Base-by-base conservation (phyloP, 495 filamentous ascomycete species). In the Aspergillus coremiiformis region DNA sequence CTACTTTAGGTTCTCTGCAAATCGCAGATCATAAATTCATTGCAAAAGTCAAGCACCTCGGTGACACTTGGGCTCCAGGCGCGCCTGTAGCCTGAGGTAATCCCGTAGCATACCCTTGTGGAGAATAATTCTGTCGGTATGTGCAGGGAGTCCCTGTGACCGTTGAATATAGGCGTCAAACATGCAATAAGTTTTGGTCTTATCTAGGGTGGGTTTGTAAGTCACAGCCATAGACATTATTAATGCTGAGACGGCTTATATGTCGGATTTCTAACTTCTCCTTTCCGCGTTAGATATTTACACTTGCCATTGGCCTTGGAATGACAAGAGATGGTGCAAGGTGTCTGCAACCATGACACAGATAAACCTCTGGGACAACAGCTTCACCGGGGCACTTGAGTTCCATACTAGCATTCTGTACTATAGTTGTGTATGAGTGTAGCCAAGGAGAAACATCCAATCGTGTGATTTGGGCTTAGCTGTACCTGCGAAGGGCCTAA, bases 1-100 rank as follows among this genome's bases (percentile, higher is more conserved):
- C 69, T 41, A 44, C 68, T 21, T 53, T 63, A 1, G 45, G 46
- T n/a, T 61, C 60, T 2, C 79, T 82, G 23, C 80, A 82, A 57
- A 95, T 98, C 51, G 89, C 79, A 29, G 94, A 89, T 64, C 76
- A 75, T 54, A 84, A 75, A 67, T 98, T 97, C 69, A 79, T 81
- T 39, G 78, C 81, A 15, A 90, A 96, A 61, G 86, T 98, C 53
- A 79, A 83, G 54, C 74, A 86, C 56, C 90, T 98, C 65, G 93
- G 89, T 32, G 87, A 90, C n/a, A 66, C 64, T 8, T 78, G 75
- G 65, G 66, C 66, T 47, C 82, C 83, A 0, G 82, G 78, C 3
- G 60, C 15, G 22, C 39, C 39, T 37, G 7, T 21, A 17, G 10
- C 52, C 29, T 56, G 51, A 45, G 12, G 19, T 41, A 11, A 77